These are phyloP conservation scores for Gynochthodes officinalis DNA, from an alignment of 257 asterid species.

Conservation along the genomic window DNA sequence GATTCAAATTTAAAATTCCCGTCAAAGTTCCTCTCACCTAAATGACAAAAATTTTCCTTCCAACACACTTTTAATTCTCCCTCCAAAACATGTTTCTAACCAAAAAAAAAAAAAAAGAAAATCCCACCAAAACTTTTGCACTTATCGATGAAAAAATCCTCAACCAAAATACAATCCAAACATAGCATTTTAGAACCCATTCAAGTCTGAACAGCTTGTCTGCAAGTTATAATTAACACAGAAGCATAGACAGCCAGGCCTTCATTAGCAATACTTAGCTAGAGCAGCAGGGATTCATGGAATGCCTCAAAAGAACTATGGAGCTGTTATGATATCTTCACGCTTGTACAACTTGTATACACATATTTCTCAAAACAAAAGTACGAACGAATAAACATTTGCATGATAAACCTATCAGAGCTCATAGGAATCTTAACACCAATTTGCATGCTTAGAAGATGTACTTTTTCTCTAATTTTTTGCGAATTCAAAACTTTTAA, in stretches of 20 bases:
- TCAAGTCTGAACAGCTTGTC: neutral
- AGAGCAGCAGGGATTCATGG: neutral
- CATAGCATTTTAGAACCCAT: neutral
- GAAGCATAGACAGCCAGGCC: neutral
- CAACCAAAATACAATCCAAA: too few relatives aligned
- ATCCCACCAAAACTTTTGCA: too few relatives aligned
- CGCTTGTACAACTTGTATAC: neutral
- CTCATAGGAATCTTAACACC: neutral
- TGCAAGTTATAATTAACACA: neutral
- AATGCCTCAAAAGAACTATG: neutral
- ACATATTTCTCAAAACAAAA: neutral
- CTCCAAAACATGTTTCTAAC: too few relatives aligned
- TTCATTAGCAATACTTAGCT: neutral
- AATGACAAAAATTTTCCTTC: too few relatives aligned
- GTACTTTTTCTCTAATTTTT: neutral
- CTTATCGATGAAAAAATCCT: neutral
- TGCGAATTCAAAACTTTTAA: neutral
- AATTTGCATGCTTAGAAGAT: neutral
- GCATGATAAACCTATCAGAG: neutral
- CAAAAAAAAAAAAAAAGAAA: too few relatives aligned
- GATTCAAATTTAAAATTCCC: too few relatives aligned
- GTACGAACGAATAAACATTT: neutral
- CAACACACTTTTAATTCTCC: too few relatives aligned
- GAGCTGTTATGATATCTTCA: neutral
- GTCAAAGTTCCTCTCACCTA: too few relatives aligned